phyloP scores from a whole-genome alignment of 2,329 filamentous ascomycete species.

The Colletotrichum cuscutae region DNA sequence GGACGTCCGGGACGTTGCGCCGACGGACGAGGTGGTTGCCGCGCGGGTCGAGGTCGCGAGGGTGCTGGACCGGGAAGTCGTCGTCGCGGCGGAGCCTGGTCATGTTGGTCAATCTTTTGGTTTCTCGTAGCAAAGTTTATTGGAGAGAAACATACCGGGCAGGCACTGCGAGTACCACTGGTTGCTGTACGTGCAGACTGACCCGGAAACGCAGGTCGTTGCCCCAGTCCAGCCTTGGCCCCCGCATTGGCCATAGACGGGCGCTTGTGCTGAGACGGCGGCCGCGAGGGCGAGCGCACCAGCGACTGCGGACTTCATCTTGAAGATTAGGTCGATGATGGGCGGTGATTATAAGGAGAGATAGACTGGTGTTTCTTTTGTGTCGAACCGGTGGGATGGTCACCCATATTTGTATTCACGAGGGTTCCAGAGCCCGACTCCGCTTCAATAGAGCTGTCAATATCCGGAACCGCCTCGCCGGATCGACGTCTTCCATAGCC shows the following conservation, averaged over 20 bases:
- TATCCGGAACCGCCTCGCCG: constrained; percentile 5
- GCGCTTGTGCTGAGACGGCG: constrained; percentile 33
- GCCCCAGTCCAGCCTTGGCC: constrained; percentile 53
- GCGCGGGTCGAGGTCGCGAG: constrained; percentile 26
- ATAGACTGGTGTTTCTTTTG: background rate
- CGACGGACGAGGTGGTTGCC: constrained; percentile 24
- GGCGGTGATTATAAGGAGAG: background rate
- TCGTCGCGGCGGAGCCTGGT: constrained; percentile 30
- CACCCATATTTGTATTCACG: constrained; percentile 12
- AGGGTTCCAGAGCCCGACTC: too few relatives aligned
- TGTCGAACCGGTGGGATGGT: constrained; percentile 5
- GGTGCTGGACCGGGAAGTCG: constrained; percentile 14
- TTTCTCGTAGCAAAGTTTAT: background rate
- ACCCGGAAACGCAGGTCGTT: constrained; percentile 54
- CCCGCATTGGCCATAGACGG: constrained; percentile 52
- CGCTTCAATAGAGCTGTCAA: background rate
- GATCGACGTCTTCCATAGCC: constrained; percentile 21
- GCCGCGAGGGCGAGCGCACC: constrained; percentile 25
- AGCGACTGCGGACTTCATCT: constrained; percentile 31
- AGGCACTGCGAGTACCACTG: constrained; percentile 51
- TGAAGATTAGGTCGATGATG: background rate
- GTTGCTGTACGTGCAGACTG: constrained; percentile 48
- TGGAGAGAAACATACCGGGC: constrained; percentile 39
- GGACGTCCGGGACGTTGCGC: constrained; percentile 30
- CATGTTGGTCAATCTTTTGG: background rate